Base-by-base conservation (phyloP, 2,329 filamentous ascomycete genomes). In the Aureobasidium sp. region DNA sequence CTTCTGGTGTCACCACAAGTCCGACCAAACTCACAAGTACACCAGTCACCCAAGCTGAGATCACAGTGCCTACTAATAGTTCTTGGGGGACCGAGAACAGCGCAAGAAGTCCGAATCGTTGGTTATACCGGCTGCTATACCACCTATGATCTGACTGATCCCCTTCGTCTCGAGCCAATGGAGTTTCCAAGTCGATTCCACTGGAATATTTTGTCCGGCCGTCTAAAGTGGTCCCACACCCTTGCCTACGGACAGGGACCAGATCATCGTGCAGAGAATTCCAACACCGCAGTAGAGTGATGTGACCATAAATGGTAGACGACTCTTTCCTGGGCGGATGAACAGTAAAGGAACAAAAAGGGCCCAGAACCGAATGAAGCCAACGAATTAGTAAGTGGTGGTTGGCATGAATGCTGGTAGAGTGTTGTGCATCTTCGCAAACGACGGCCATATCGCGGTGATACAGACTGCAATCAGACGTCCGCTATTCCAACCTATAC, bases 101-200 rank as follows among this genome's bases (percentile, higher is more conserved):
- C 73, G 67, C 1, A 71, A 71, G 57, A 74, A 75, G 58, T 75
- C 73, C 16, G 67, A 70, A 10, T 68, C 67, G 44, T 71, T 72
- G 4, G 68, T 70, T 27, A 73, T 72, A 0, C 70, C 70, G 0
- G 70, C 70, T 0, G 70, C 70, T 6, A 72, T 61, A 1, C 66
- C 59, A 1, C 72, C 72, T 10, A 75, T 58, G 24, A 66, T 66
- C 42, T 73, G 70, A 51, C 74, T 74, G 49, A 74, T 70, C 0
- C 71, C 70, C 10, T 68, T 65, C 69, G 74, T 71, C 53, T 74
- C 70, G 7, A 74, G 63, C 72, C 72, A 75, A 1, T 69, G 71
- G 0, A 66, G 59, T 56, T 68, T 70, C 65, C 66, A 73, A 7
- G 27, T 17, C 29, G 53, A 49, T 3, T 24, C 41, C 3, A 29